Evolutionary conservation across 768 basidiomycete species (phyloP).

Genomic region (Tricholoma bakamatsutake): DNA sequence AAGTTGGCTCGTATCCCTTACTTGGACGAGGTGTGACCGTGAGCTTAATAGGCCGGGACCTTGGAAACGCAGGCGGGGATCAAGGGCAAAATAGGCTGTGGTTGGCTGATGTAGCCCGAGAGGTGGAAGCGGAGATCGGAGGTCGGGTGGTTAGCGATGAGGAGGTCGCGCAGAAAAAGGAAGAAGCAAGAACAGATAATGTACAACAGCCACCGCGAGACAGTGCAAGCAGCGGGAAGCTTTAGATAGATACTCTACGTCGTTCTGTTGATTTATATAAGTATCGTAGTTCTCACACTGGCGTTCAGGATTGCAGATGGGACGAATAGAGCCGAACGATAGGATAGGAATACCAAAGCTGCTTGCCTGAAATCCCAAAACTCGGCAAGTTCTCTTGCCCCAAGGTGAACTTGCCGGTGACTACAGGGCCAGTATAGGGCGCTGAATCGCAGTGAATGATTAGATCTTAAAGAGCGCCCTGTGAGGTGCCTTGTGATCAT

Average conservation of each 20-base stretch:
- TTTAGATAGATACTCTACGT: background rate
- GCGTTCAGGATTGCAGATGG: too few species aligned
- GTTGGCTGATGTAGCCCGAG: conserved; percentile 50
- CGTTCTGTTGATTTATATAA: background rate
- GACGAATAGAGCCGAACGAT: too few species aligned
- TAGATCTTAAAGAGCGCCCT: too few species aligned
- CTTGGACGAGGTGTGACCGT: conserved; percentile 64
- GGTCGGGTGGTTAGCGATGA: conserved; percentile 61
- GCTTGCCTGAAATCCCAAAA: too few species aligned
- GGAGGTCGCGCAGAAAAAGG: conserved; percentile 51
- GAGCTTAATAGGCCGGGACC: conserved; percentile 55
- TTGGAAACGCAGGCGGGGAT: conserved; percentile 27
- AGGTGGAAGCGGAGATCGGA: conserved; percentile 54
- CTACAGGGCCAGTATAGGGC: too few species aligned
- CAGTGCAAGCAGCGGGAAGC: background rate
- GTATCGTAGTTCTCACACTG: background rate
- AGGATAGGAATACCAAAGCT: too few species aligned
- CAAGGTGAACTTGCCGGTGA: too few species aligned
- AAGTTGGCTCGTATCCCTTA: conserved; percentile 75
- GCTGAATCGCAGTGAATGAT: too few species aligned
- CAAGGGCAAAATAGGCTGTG: conserved; percentile 36
- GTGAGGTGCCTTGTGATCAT: too few species aligned
- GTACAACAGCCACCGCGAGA: background rate
- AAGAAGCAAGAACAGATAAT: conserved; percentile 7
- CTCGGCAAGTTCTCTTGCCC: too few species aligned